Conservation (phyloP, 2,329 filamentous ascomycete genomes). For the Cytospora mali region DNA sequence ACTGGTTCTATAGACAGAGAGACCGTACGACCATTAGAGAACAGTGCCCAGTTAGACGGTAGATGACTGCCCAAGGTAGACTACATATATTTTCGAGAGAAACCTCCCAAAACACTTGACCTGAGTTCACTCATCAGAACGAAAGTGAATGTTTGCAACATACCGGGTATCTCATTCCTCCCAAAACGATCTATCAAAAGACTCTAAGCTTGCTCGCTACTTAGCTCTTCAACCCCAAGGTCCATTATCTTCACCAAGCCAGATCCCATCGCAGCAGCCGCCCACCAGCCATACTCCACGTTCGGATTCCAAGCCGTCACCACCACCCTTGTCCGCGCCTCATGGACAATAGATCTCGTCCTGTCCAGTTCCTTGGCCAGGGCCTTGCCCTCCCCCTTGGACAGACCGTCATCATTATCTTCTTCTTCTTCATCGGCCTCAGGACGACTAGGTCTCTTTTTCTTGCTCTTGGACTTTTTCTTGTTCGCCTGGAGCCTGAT, state of each 20-base stretch:
- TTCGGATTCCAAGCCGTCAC: constrained; percentile 71
- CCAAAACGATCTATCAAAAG: too few species aligned
- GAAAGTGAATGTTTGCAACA: not conserved
- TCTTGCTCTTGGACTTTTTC: constrained; percentile 36
- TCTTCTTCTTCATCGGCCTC: constrained; percentile 31
- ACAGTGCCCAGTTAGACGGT: not conserved
- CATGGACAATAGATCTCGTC: constrained; percentile 53
- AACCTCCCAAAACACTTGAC: not conserved
- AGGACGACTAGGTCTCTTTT: constrained; percentile 38
- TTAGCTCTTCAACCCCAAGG: constrained; percentile 57
- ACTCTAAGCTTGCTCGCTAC: not conserved
- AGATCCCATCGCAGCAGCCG: constrained; percentile 66
- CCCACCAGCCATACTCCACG: constrained; percentile 65
- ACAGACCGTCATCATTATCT: constrained; percentile 33
- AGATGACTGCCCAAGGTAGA: not conserved
- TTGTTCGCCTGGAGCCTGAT: constrained; percentile 41
- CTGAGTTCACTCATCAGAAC: not conserved
- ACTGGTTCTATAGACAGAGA: not conserved
- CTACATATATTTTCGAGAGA: not conserved
- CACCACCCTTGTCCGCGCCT: constrained; percentile 65
- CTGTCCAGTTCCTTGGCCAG: constrained; percentile 28
- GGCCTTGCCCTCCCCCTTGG: constrained; percentile 28
- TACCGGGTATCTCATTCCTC: constrained; percentile 13
- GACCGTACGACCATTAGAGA: not conserved
- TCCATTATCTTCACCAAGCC: constrained; percentile 70